Base-by-base conservation (phyloP, 768 basidiomycete species). In the Scleroderma citrinum region DNA sequence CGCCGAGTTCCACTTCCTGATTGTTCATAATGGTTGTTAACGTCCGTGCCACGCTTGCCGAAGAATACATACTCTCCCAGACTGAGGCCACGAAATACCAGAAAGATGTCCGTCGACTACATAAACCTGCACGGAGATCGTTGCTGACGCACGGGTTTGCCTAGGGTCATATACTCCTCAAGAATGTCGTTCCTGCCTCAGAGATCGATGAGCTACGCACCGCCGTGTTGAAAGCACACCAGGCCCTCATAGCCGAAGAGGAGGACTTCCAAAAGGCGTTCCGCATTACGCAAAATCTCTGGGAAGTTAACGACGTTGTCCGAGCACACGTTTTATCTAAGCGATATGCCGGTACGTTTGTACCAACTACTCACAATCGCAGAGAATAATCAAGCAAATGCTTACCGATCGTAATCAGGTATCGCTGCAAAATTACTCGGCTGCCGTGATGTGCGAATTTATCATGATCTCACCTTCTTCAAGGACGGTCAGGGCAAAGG, bases 401-500 rank as follows among this genome's bases (percentile, higher is more conserved):
- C 34, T 36, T 21, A 46, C 20, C 8, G 5, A 21, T 21, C 5
- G 7, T 14, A 42, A 42, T 20, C 10, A 49, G 48, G 40, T 17
- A 49, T 49, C 48, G 48, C 48, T 14, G 48, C 48, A 26, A 49
- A 49, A 43, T 10, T 49, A 20, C 24, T 49, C 13, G 48, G 48
- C 35, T 49, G 48, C 39, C 48, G 48, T 26, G 48, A 49, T 34
- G 48, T 49, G 13, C 39, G 48, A 8, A 36, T 49, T 42, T 49
- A 49, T 31, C 48, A 49, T n/a, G 48, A 49, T 24, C 39, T 49
- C 21, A 49, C 48, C 40, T 49, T 49, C 40, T 49, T 49, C 30
- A 49, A 49, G 32, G 48, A 49, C 11, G 48, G 48, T 35, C 48
- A 26, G 20, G 48, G 48, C 7, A 49, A 49, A 14, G 40, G 48